These are phyloP conservation scores for Apiotrichum porosum DNA, from an alignment of 1,284 basidiomycete genomes.

Conservation along the genomic window DNA sequence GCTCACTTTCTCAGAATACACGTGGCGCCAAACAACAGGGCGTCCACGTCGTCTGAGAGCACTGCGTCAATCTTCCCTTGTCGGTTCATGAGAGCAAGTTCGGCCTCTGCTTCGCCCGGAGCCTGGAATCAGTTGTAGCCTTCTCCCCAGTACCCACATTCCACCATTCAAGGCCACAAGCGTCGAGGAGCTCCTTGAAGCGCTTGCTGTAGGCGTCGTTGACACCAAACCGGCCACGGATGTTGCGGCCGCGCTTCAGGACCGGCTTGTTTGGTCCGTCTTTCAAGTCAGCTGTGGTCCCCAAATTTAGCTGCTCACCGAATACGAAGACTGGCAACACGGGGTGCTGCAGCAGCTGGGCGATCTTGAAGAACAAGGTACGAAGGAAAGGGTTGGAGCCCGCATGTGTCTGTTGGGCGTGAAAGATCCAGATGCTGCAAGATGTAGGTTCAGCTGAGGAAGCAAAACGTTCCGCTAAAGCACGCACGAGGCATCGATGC, in stretches of 20 bases:
- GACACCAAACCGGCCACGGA: conserved; percentile 49
- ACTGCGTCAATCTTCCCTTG: conserved; percentile 82
- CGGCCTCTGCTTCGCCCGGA: conserved; percentile 93
- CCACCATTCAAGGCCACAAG: conserved; percentile 83
- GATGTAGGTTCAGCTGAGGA: too few relatives aligned
- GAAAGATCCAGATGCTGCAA: conserved; percentile 52
- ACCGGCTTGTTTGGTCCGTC: conserved; percentile 77
- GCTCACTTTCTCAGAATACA: conserved; percentile 71
- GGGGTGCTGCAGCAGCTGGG: conserved; percentile 67
- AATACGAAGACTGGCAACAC: conserved; percentile 89
- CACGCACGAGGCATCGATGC: conserved; percentile 49
- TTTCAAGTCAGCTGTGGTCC: conserved; percentile 5
- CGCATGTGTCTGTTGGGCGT: conserved; percentile 43
- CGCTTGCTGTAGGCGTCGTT: conserved; percentile 60
- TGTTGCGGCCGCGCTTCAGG: conserved; percentile 66
- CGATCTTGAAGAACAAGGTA: conserved; percentile 55
- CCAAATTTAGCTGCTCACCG: conserved; percentile 42
- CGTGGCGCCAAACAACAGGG: conserved; percentile 79
- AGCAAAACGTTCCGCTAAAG: background rate
- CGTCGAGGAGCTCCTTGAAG: conserved; percentile 76
- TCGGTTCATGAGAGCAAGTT: conserved; percentile 78
- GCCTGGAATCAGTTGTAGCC: conserved; percentile 53
- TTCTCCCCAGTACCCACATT: conserved; percentile 54
- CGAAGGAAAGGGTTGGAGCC: conserved; percentile 53
- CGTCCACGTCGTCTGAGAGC: conserved; percentile 89